phyloP scores from a whole-genome alignment of 768 basidiomycete species.

The Calocybe cyanea region DNA sequence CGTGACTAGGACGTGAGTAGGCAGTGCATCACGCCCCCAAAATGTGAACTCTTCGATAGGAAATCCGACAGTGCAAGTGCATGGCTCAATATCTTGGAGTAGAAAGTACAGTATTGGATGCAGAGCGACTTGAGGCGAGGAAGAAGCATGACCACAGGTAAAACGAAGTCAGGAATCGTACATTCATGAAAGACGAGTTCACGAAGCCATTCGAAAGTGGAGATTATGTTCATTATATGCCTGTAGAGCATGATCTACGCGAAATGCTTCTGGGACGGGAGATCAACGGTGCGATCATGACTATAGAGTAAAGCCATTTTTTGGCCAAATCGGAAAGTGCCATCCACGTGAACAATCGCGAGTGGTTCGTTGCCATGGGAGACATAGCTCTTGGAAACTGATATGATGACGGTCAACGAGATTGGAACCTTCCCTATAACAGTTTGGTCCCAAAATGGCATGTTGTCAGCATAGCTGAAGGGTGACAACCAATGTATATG shows the following conservation, averaged over 20 bases:
- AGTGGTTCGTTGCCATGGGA: conserved; percentile 11
- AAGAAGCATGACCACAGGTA: conserved; percentile 31
- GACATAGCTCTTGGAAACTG: conserved; percentile 5
- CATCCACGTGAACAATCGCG: conserved; percentile 15
- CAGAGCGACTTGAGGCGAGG: conserved; percentile 33
- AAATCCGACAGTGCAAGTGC: conserved; percentile 25
- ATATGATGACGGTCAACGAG: conserved; percentile 13
- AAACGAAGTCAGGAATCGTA: conserved; percentile 32
- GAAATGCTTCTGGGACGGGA: neutral
- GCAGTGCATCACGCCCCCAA: conserved; percentile 18
- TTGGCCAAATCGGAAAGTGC: neutral
- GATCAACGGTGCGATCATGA: conserved; percentile 12
- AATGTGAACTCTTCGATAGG: conserved; percentile 42
- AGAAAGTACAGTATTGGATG: conserved; percentile 31
- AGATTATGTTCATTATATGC: conserved; percentile 10
- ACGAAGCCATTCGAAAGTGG: conserved; percentile 30
- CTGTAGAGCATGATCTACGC: conserved; percentile 7
- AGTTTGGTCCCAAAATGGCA: conserved; percentile 10
- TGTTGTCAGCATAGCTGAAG: conserved; percentile 11
- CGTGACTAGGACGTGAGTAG: conserved; percentile 7
- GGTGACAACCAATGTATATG: conserved; percentile 16
- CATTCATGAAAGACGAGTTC: conserved; percentile 34
- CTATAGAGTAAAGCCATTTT: neutral
- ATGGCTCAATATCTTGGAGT: conserved; percentile 6
- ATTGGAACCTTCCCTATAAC: conserved; percentile 10